Conservation (phyloP, 1,284 basidiomycete species). For the Pterulicium gracile region DNA sequence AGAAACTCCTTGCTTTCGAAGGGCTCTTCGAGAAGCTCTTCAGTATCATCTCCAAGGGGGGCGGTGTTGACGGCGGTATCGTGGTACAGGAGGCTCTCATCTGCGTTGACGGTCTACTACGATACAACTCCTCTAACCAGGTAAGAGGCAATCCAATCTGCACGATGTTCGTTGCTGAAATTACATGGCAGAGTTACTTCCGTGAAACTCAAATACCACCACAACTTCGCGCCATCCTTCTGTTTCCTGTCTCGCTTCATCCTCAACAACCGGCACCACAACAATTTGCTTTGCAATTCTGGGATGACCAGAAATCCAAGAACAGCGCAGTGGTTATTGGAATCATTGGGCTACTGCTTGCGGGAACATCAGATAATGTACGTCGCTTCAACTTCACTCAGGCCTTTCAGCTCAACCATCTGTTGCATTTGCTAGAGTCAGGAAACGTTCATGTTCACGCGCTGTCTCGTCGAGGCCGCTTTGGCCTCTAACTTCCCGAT, state of each 20-base stretch:
- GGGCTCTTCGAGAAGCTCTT: conserved; percentile 96
- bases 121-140: conserved; percentile 95
- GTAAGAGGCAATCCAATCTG: conserved; percentile 56
- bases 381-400: conserved; percentile 15
- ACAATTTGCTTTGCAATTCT: conserved; percentile 92
- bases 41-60: conserved; percentile 79
- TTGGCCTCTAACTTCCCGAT: conserved; percentile 90
- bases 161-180: conserved; percentile 4
- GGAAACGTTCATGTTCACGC: conserved; percentile 59
- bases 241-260: conserved; percentile 70
- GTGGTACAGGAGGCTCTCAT: conserved; percentile 81
- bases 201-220: conserved; percentile 84
- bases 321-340: conserved; percentile 74
- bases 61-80: conserved; percentile 86
- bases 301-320: conserved; percentile 83
- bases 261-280: conserved; percentile 68
- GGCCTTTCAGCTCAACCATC: background rate
- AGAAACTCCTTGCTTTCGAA: conserved; percentile 95
- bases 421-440: conserved; percentile 29
- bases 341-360: conserved; percentile 68
- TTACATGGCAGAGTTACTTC: conserved; percentile 79
- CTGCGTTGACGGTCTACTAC: conserved; percentile 77
- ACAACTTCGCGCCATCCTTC: conserved; percentile 72
- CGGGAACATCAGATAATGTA: conserved; percentile 63
- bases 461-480: conserved; percentile 81